A percentile compares a stretch with the other conserved stretches of the same genome.
phyloP scores from a whole-genome alignment of 805 yeast genomes.

The Saccharomycopsis fodiens region DNA sequence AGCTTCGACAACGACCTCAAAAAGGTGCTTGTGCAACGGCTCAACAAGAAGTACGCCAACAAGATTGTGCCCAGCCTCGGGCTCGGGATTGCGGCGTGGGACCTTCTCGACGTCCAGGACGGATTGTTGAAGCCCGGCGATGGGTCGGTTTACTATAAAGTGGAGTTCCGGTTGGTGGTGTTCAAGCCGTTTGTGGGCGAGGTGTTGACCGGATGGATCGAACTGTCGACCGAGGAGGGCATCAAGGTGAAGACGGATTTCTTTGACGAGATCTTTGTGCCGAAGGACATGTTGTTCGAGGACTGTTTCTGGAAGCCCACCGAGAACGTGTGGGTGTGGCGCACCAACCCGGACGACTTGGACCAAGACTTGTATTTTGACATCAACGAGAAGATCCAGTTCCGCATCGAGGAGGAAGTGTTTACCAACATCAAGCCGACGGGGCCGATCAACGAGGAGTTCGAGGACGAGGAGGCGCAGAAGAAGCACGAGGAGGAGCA shows the following conservation, averaged over 20 bases:
- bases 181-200: conserved; percentile 96
- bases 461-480: conserved; percentile 26
- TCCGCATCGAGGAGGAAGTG: conserved; percentile 83
- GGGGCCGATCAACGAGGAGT: conserved; percentile 48
- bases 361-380: conserved; percentile 78
- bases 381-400: conserved; percentile 83
- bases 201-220: conserved; percentile 85
- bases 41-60: conserved; percentile 80
- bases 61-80: conserved; percentile 81
- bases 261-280: conserved; percentile 88
- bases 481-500: conserved; percentile 24
- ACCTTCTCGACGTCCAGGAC: conserved; percentile 71
- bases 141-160: conserved; percentile 77
- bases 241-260: conserved; percentile 75
- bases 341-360: conserved; percentile 58
- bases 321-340: conserved; percentile 97
- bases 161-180: conserved; percentile 64
- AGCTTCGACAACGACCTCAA: conserved; percentile 66
- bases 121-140: conserved; percentile 92
- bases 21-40: conserved; percentile 68
- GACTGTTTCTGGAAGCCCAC: conserved; percentile 54
- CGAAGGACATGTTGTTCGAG: conserved; percentile 76
- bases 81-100: conserved; percentile 78
- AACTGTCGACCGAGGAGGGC: conserved; percentile 82
- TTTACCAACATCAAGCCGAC: conserved; percentile 80